A percentile compares a stretch with the other conserved stretches of the same genome.
phyloP scores from a whole-genome alignment of 2,329 filamentous ascomycete genomes.

The Xylariaceae sp. region DNA sequence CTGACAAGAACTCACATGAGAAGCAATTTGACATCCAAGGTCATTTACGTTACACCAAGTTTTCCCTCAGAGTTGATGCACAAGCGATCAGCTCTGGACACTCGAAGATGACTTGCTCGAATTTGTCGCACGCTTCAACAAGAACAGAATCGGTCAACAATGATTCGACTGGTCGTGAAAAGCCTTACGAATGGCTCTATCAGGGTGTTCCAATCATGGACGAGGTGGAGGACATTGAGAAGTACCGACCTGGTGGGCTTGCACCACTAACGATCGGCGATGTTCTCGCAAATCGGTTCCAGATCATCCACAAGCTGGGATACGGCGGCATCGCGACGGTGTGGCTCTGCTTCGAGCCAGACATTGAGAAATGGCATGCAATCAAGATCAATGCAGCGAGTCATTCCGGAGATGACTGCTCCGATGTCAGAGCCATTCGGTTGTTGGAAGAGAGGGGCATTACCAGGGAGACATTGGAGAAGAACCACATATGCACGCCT shows the following conservation, averaged over 20 bases:
- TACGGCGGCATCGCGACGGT: constrained; percentile 10
- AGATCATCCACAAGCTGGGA: constrained; percentile 12
- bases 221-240: constrained; percentile 5
- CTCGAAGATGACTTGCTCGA: too few species aligned
- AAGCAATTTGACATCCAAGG: too few species aligned
- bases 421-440: constrained; percentile 3
- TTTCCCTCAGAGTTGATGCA: too few species aligned
- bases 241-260: constrained; percentile 5
- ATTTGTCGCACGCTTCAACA: too few species aligned
- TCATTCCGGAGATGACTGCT: constrained; percentile 3
- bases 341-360: constrained; percentile 14
- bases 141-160: too few species aligned
- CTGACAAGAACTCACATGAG: too few species aligned
- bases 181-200: too few species aligned
- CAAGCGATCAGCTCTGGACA: too few species aligned
- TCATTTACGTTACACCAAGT: too few species aligned
- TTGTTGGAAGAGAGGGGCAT: constrained; percentile 3
- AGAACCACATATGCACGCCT: not conserved
- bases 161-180: too few species aligned
- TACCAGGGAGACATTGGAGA: not conserved
- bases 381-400: constrained; percentile 9
- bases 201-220: too few species aligned
- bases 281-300: constrained; percentile 3
- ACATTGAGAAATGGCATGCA: constrained; percentile 10
- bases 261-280: constrained; percentile 2